These are phyloP conservation scores for Erysimum cheiranthoides DNA, from an alignment of 345 rosid species.

Conservation along the genomic window DNA sequence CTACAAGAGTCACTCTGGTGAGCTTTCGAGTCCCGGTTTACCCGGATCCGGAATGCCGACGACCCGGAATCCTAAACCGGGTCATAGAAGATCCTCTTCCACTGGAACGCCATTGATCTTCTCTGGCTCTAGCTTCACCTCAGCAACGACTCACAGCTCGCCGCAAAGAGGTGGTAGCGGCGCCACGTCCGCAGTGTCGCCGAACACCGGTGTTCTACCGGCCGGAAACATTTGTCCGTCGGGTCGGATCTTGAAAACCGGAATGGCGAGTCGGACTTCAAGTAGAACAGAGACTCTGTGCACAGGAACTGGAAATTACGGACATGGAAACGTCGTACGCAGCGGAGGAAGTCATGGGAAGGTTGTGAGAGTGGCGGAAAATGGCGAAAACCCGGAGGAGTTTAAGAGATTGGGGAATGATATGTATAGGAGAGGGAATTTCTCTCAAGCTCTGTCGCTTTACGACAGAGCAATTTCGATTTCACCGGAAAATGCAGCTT, in stretches of 20 bases:
- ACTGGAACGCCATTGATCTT: slow-evolving; percentile 77
- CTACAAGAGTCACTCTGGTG: slow-evolving; percentile 61
- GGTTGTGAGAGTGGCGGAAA: slow-evolving; percentile 56
- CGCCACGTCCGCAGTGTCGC: slow-evolving; percentile 47
- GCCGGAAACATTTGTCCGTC: slow-evolving; percentile 94
- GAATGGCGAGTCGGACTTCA: slow-evolving; percentile 55
- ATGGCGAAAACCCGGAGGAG: slow-evolving; percentile 67
- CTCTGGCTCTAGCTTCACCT: slow-evolving; percentile 59
- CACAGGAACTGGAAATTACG: slow-evolving; percentile 82
- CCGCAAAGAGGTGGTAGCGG: slow-evolving; percentile 27
- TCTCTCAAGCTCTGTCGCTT: slow-evolving; percentile 70
- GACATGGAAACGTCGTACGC: slow-evolving; percentile 87
- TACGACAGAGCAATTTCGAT: slow-evolving; percentile 81
- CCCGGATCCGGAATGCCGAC: slow-evolving; percentile 52
- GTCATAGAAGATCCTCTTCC: slow-evolving; percentile 81
- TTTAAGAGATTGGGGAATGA: slow-evolving; percentile 81
- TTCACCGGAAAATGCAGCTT: slow-evolving; percentile 77
- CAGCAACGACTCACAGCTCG: slow-evolving; percentile 38
- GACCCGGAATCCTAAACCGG: slow-evolving; percentile 50
- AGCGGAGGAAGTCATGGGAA: slow-evolving; percentile 40
- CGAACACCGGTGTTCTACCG: slow-evolving; percentile 57
- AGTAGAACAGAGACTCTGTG: slow-evolving; percentile 67
- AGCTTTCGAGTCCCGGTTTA: slow-evolving; percentile 49
- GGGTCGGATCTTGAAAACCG: slow-evolving; percentile 79
- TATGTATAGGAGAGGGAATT: slow-evolving; percentile 71